A percentile compares a stretch with the other conserved stretches of the same genome.
Evolutionary conservation across 1,139 yeast genomes (phyloP).

Genomic region (Geotrichum phurueaensis): DNA sequence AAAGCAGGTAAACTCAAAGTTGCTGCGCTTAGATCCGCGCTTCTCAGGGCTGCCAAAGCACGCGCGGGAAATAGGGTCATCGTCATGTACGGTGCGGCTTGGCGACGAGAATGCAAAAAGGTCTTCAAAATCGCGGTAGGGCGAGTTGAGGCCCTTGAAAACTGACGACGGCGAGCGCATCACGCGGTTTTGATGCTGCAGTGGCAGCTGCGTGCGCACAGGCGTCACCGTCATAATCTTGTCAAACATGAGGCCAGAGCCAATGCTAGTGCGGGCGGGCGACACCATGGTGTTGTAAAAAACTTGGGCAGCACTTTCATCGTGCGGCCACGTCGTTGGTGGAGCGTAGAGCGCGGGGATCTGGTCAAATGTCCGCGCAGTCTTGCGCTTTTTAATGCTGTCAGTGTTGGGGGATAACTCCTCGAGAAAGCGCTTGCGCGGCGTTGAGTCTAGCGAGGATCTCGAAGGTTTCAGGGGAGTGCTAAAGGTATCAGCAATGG

Average conservation of each 20-base stretch:
- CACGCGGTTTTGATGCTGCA: not conserved
- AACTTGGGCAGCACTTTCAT: slow-evolving; percentile 10
- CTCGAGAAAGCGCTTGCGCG: not conserved
- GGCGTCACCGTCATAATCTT: slow-evolving; percentile 14
- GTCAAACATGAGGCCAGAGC: slow-evolving; percentile 13
- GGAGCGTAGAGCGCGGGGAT: slow-evolving; percentile 14
- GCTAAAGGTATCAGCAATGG: not conserved
- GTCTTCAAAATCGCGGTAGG: slow-evolving; percentile 14
- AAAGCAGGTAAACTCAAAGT: slow-evolving; percentile 28
- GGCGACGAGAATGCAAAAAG: slow-evolving; percentile 14
- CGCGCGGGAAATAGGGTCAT: slow-evolving; percentile 46
- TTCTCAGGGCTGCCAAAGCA: slow-evolving; percentile 40
- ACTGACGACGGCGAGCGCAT: slow-evolving; percentile 14
- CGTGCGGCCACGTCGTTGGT: slow-evolving; percentile 15
- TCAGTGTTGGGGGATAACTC: not conserved
- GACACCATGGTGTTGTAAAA: slow-evolving; percentile 10
- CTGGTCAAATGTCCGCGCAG: not conserved
- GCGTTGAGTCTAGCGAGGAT: not conserved
- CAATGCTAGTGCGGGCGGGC: slow-evolving; percentile 12
- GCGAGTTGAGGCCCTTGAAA: slow-evolving; percentile 9
- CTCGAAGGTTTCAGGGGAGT: slow-evolving; percentile 5
- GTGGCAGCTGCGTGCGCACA: slow-evolving; percentile 8
- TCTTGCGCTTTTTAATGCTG: not conserved
- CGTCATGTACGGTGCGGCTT: slow-evolving; percentile 40
- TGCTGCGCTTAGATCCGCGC: slow-evolving; percentile 31